A percentile compares a stretch with the other conserved stretches of the same genome.
Evolutionary conservation across 345 rosid genomes (phyloP).

Genomic region (Turritis glabra): DNA sequence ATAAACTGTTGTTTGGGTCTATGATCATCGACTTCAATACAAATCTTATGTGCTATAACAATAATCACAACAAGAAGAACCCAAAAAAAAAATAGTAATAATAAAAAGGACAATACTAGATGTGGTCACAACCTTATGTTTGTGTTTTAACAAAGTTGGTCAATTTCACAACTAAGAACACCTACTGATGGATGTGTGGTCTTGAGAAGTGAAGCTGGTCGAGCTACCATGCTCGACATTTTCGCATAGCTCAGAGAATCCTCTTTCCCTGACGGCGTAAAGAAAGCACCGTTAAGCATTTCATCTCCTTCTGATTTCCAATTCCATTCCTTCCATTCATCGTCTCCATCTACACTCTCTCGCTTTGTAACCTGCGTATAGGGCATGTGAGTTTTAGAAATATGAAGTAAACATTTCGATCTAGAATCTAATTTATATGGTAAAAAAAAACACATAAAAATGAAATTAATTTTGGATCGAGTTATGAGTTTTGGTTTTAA

Average conservation of each 20-base stretch:
- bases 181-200: slow-evolving; percentile 47
- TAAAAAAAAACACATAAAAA: too few species aligned
- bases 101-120: background rate
- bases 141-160: slow-evolving; percentile 47
- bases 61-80: slow-evolving; percentile 1
- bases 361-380: slow-evolving; percentile 59
- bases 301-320: slow-evolving; percentile 73
- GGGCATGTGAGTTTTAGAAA: background rate
- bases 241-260: slow-evolving; percentile 51
- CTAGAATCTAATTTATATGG: background rate
- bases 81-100: background rate
- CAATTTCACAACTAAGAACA: slow-evolving; percentile 49
- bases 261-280: slow-evolving; percentile 55
- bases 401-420: background rate
- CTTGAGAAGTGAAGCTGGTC: slow-evolving; percentile 55
- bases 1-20: slow-evolving; percentile 4
- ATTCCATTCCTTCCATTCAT: slow-evolving; percentile 62
- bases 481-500: too few species aligned
- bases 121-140: slow-evolving; percentile 8
- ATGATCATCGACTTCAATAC: background rate
- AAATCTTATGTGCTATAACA: background rate
- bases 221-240: slow-evolving; percentile 69
- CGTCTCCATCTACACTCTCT: slow-evolving; percentile 33
- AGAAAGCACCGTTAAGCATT: slow-evolving; percentile 67
- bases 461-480: too few species aligned